phyloP scores from a whole-genome alignment of 192 early-diverging fungal species.

The Blastocladiella britannica region DNA sequence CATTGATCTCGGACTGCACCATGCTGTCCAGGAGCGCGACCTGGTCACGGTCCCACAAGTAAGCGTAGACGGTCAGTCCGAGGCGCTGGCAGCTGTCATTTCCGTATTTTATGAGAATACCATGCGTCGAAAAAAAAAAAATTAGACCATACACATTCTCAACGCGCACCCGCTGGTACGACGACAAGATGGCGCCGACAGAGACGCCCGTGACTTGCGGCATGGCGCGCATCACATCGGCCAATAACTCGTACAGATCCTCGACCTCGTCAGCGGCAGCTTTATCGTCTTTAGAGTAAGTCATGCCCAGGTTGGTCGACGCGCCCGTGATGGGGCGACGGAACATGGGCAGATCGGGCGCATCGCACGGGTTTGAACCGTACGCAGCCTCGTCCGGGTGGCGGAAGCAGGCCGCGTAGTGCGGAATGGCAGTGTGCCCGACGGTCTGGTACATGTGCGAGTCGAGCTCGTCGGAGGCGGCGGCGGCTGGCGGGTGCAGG shows the following conservation, averaged over 20 bases:
- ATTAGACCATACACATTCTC: conserved; percentile 60
- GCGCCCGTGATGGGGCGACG: conserved; percentile 46
- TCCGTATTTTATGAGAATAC: neutral
- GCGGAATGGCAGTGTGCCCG: conserved; percentile 70
- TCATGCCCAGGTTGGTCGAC: conserved; percentile 12
- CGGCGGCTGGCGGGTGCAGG: conserved; percentile 45
- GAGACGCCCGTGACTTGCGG: conserved; percentile 71
- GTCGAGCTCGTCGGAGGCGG: conserved; percentile 62
- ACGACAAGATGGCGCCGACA: conserved; percentile 87
- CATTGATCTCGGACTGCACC: conserved; percentile 51
- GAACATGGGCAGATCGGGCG: conserved; percentile 51
- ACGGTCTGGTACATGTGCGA: conserved; percentile 96
- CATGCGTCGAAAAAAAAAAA: neutral
- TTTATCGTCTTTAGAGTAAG: neutral
- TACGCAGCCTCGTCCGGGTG: neutral
- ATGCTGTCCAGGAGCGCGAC: conserved; percentile 63
- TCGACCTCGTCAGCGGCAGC: conserved; percentile 65
- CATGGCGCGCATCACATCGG: conserved; percentile 39
- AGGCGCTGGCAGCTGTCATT: conserved; percentile 49
- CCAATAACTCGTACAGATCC: conserved; percentile 60
- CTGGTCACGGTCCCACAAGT: conserved; percentile 81
- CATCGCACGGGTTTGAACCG: neutral
- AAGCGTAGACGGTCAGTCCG: conserved; percentile 61
- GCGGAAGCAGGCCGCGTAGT: conserved; percentile 59
- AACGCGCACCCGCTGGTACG: conserved; percentile 90